Evolutionary conservation across 352 stramenopile genomes (phyloP).

Genomic region (Plasmopara viticola): DNA sequence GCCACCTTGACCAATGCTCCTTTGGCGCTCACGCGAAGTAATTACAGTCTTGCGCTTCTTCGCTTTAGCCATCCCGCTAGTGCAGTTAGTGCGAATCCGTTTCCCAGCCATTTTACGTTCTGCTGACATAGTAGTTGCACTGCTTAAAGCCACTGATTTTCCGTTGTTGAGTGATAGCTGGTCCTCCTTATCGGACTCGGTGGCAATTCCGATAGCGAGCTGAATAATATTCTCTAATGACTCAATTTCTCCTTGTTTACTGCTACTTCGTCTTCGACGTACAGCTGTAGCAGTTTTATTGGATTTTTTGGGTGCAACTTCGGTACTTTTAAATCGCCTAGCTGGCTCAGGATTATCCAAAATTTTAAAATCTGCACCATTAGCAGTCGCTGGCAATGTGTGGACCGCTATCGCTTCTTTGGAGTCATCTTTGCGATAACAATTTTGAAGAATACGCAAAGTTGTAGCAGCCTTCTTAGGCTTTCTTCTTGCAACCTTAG

Average conservation of each 20-base stretch:
- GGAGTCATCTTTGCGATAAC: neutral
- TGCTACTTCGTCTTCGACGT: neutral
- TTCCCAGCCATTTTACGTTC: neutral
- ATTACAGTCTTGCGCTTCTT: neutral
- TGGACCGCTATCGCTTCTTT: neutral
- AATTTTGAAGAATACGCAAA: neutral
- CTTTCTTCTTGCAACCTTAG: neutral
- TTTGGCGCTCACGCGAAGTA: slow-evolving; percentile 8
- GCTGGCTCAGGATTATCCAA: neutral
- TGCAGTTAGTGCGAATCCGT: neutral
- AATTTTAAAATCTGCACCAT: neutral
- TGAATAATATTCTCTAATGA: neutral
- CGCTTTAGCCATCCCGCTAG: neutral
- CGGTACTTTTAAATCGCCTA: neutral
- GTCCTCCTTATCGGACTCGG: neutral
- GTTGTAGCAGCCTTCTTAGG: slow-evolving; percentile 4
- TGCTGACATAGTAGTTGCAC: neutral
- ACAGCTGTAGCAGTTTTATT: slow-evolving; percentile 13
- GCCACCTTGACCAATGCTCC: slow-evolving; percentile 9
- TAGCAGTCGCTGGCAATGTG: neutral
- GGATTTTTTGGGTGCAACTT: slow-evolving; percentile 11
- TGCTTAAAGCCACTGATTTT: neutral
- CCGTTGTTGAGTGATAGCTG: neutral
- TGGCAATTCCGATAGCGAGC: neutral
- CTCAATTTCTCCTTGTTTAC: neutral